Evolutionary conservation across 2,329 filamentous ascomycete genomes (phyloP), one percentile per base, ranked within the genome.

Genomic region (Sporothrix variecibatus): DNA sequence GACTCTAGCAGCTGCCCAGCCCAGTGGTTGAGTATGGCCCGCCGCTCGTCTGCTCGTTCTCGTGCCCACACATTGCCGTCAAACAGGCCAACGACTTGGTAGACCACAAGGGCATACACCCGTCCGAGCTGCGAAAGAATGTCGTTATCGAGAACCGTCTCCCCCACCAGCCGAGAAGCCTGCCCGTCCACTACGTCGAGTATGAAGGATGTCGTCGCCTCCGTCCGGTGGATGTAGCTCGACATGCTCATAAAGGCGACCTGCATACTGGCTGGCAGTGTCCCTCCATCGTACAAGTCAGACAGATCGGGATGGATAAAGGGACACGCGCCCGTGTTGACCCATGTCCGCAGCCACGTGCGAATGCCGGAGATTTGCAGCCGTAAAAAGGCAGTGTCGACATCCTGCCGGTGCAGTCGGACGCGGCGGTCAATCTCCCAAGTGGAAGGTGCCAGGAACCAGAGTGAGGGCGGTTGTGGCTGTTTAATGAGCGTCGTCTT

Each of bases 1-100:
- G 20, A 28, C 38, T 56, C 51, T 3, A 72, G 8, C 40, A 75
- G 17, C 70, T 70, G 72, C 17, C 3, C 2, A 1, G 56, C n/a
- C 72, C 74, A 75, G 6, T 17, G 5, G 8, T 12, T 12, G 3
- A 75, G 74, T 2, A 46, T 23, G 5, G 31, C 77, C 49, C 80
- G 81, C 72, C 75, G 81, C 75, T 73, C 78, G 72, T 82, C 85
- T 34, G 84, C 83, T 2, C 82, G 78, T 38, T 81, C 79, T 1
- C 83, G 81, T 3, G 82, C 79, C 20, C 80, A 77, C 20, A 87
- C 82, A 76, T 87, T 84, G 11, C 84, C 85, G 76, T 88, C 86
- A 73, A 87, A 87, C 49, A 89, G 79, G 12, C 84, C 80, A 73
- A 88, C 85, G 46, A 84, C 83, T 67, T 86, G 83, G 78, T 88